Base-by-base conservation (phyloP, 2,329 filamentous ascomycete species). In the Pseudopyrenochaeta lycopersici region DNA sequence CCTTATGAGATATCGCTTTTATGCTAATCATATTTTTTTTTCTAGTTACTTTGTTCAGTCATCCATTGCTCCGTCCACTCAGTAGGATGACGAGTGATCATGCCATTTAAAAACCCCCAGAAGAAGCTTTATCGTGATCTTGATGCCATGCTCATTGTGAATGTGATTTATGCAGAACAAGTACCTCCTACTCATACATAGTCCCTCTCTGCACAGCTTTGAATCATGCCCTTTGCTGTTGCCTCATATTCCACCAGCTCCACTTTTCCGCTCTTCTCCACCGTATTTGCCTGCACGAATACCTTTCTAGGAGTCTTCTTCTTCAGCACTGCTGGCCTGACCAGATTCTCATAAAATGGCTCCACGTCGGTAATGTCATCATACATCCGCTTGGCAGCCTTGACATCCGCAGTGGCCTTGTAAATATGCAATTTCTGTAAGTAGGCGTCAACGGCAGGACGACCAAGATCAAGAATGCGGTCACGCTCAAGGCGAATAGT, bases 211-310 rank as follows among this genome's bases (percentile, higher is more conserved):
- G 57, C 72, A 59, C 56, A 76, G 42, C 74, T 77, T 63, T 71
- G 62, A 45, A 77, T 71, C 81, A 98, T 88, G 5, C 93, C 93
- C 74, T 90, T 85, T 6, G 88, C 80, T 5, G 86, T 90, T 1
- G 92, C 84, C 64, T 96, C 91, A 76, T 97, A 97, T 78, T 97
- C 92, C 79, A 88, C 90, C 76, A 97, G 77, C 52, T 90, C 91
- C 1, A 76, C 78, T 59, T 78, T 76, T 2, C 67, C 72, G 18
- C 62, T 83, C 39, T 56, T 58, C 57, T 89, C 86, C 51, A 88
- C 84, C 0, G 94, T 97, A 76, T 96, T 98, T 54, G 91, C 92
- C 80, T 97, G 93, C 48, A 97, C 92, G 79, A 96, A 97, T 39
- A 97, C 89, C 81, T 93, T 93, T 54, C 90, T 81, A n/a, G 90